Evolutionary conservation across 441 rosid genomes (phyloP).

Genomic region (Hypseocharis bilobata): DNA sequence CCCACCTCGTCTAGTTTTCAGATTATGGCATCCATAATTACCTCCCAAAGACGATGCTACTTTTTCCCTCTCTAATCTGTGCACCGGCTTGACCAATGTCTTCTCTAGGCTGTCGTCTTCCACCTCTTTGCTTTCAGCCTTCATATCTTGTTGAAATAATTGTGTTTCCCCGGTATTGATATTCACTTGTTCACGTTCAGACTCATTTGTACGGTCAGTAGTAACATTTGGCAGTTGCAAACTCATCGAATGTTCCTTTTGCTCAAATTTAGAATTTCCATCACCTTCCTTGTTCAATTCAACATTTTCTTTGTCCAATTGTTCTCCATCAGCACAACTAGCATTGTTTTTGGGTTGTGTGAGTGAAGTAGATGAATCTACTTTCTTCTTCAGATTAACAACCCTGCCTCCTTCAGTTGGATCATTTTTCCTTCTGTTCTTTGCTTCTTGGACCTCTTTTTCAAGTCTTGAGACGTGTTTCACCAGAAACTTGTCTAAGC

Average conservation of each 20-base stretch:
- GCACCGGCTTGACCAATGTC: conserved; percentile 49
- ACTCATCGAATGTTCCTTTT: not conserved
- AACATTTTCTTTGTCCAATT: conserved; percentile 45
- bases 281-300: conserved; percentile 27
- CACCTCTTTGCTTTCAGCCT: conserved; percentile 16
- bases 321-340: not conserved
- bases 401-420: conserved; percentile 14
- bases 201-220: not conserved
- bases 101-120: conserved; percentile 47
- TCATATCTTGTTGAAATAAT: not conserved
- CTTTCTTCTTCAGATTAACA: conserved; percentile 13
- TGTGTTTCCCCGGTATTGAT: not conserved
- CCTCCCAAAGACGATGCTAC: conserved; percentile 26
- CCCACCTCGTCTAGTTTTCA: conserved; percentile 27
- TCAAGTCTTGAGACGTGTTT: conserved; percentile 52
- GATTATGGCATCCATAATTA: conserved; percentile 26
- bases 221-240: not conserved
- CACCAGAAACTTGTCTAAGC: conserved; percentile 46
- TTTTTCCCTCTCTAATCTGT: conserved; percentile 47
- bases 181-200: not conserved
- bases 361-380: not conserved
- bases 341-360: conserved; percentile 12
- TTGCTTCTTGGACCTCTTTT: conserved; percentile 57
- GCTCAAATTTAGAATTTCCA: not conserved
- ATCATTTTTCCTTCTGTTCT: conserved; percentile 27